Conservation (phyloP, 768 basidiomycete genomes). For the Panellus pusillus region DNA sequence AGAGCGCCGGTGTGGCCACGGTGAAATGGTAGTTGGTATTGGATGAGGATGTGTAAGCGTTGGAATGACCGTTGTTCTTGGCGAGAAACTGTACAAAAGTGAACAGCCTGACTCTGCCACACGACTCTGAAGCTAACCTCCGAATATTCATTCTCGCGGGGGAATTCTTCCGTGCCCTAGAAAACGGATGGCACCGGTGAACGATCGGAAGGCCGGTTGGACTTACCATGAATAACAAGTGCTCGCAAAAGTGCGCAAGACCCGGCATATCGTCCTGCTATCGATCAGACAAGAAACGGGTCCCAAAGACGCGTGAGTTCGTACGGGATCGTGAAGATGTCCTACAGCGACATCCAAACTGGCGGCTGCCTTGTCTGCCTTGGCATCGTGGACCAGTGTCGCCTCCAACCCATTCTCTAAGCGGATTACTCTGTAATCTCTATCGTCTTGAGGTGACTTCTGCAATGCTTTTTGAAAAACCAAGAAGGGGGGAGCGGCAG, state of each 20-base stretch:
- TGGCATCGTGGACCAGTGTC: slow-evolving; percentile 77
- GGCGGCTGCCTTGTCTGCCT: slow-evolving; percentile 92
- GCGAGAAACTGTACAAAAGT: slow-evolving; percentile 56
- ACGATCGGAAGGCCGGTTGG: slow-evolving; percentile 3
- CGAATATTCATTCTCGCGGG: slow-evolving; percentile 92
- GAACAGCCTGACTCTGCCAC: not conserved
- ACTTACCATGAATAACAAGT: slow-evolving; percentile 91
- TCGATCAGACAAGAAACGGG: slow-evolving; percentile 1
- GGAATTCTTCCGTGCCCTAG: slow-evolving; percentile 81
- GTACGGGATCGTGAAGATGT: slow-evolving; percentile 88
- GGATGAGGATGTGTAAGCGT: slow-evolving; percentile 89
- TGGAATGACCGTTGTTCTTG: slow-evolving; percentile 82
- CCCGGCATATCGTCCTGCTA: slow-evolving; percentile 84
- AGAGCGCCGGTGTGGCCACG: slow-evolving; percentile 62
- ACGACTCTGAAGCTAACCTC: slow-evolving; percentile 47
- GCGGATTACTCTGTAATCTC: slow-evolving; percentile 77
- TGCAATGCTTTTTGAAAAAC: slow-evolving; percentile 62
- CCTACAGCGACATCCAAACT: slow-evolving; percentile 94
- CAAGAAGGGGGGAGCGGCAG: slow-evolving; percentile 43
- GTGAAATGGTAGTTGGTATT: slow-evolving; percentile 90
- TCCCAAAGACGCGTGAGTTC: slow-evolving; percentile 28
- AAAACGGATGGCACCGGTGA: slow-evolving; percentile 1
- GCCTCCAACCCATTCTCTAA: slow-evolving; percentile 92
- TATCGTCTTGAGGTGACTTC: slow-evolving; percentile 74
- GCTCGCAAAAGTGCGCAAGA: slow-evolving; percentile 94